Conservation (phyloP, 1,284 basidiomycete species). For the Marasmius sp. region DNA sequence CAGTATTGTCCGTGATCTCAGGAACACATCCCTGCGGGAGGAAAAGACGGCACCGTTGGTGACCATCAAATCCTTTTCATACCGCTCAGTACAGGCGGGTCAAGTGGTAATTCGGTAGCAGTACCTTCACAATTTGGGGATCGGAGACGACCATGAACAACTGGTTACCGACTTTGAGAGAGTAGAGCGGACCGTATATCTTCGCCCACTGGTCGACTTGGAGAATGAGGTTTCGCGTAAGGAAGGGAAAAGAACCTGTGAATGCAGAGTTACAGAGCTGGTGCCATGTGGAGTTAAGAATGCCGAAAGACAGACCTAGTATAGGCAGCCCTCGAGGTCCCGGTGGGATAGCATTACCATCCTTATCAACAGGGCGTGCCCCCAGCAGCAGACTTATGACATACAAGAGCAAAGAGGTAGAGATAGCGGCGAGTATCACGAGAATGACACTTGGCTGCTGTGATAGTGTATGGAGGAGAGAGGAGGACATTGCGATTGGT, state of each 20-base stretch:
- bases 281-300: neutral
- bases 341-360: conserved; percentile 8
- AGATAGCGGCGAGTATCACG: neutral
- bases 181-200: conserved; percentile 33
- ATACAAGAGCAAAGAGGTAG: neutral
- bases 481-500: too few species aligned
- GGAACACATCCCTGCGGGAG: conserved; percentile 39
- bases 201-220: conserved; percentile 36
- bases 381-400: neutral
- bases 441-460: neutral
- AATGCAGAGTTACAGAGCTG: conserved; percentile 14
- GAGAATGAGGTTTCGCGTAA: conserved; percentile 37
- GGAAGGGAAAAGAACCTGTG: conserved; percentile 30
- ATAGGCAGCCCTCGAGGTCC: conserved; percentile 12
- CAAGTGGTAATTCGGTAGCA: conserved; percentile 24
- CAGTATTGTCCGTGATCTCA: conserved; percentile 43
- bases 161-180: conserved; percentile 39
- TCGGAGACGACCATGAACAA: conserved; percentile 39
- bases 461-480: too few species aligned
- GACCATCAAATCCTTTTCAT: conserved; percentile 34
- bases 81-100: neutral
- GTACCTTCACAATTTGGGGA: conserved; percentile 35
- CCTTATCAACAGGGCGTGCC: neutral
- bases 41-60: conserved; percentile 43
- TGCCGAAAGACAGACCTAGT: conserved; percentile 7